These are phyloP conservation scores for Sporothrix luriei DNA, from an alignment of 2,329 filamentous ascomycete genomes.

Conservation along the genomic window DNA sequence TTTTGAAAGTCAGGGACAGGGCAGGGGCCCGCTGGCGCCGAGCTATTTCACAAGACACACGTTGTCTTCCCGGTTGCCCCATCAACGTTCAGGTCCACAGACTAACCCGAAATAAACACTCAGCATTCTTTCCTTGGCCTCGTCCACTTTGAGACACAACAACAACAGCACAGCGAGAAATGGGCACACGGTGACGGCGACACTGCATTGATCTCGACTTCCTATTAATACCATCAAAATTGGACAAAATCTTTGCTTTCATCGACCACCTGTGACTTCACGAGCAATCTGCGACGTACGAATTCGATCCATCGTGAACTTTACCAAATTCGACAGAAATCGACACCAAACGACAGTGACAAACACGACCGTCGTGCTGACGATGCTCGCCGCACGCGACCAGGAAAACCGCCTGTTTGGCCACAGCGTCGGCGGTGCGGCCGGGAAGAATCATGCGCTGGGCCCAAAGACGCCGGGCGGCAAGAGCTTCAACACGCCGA, in stretches of 20 bases:
- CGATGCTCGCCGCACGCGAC: constrained; percentile 77
- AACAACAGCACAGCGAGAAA: constrained; percentile 26
- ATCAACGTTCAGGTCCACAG: constrained; percentile 30
- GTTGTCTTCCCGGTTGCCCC: constrained; percentile 30
- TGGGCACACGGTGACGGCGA: constrained; percentile 14
- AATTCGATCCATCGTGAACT: background rate
- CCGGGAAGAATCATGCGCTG: constrained; percentile 69
- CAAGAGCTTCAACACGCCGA: constrained; percentile 78
- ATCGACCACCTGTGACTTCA: background rate
- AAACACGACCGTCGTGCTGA: constrained; percentile 25
- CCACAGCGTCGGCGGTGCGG: constrained; percentile 69
- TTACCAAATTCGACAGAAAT: background rate
- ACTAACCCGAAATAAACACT: constrained; percentile 31
- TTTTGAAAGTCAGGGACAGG: constrained; percentile 1
- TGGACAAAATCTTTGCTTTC: background rate
- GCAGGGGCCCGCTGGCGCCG: constrained; percentile 14
- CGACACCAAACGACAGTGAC: background rate
- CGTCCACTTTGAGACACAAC: constrained; percentile 30
- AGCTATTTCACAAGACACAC: constrained; percentile 1
- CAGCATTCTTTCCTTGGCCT: constrained; percentile 24
- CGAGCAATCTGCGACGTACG: constrained; percentile 2
- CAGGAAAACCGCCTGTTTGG: constrained; percentile 84
- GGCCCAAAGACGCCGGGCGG: constrained; percentile 77
- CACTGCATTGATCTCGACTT: constrained; percentile 1
- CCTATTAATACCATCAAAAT: constrained; percentile 18